A percentile compares a stretch with the other conserved stretches of the same genome.
Evolutionary conservation across 331 rosid genomes (phyloP).

Genomic region (Arachis monticola): DNA sequence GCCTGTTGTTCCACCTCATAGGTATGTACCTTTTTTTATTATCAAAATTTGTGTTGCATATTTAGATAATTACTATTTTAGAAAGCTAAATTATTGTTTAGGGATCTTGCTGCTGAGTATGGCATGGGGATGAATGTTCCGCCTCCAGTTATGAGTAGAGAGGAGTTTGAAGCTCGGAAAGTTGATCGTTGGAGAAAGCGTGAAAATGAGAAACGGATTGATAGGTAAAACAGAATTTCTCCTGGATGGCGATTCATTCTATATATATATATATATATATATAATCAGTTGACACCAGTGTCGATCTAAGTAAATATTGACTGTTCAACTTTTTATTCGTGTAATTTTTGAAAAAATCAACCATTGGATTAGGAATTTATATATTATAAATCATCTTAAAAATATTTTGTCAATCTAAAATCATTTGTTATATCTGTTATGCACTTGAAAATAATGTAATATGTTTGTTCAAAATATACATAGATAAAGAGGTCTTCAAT

Average conservation of each 20-base stretch:
- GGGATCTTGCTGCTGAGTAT: conserved; percentile 91
- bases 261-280: no score
- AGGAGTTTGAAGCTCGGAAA: conserved; percentile 94
- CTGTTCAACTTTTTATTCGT: no score
- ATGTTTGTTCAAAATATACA: no score
- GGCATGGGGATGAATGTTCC: conserved; percentile 70
- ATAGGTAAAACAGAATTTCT: conserved; percentile 52
- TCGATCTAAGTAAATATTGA: no score
- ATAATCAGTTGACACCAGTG: no score
- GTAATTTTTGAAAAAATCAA: no score
- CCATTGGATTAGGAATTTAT: no score
- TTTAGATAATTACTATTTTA: not conserved
- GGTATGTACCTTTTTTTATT: conserved; percentile 51
- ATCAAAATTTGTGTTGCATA: not conserved
- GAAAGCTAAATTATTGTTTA: conserved; percentile 42
- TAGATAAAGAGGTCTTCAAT: no score
- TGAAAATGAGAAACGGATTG: conserved; percentile 79
- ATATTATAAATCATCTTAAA: no score
- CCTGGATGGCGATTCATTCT: conserved; percentile 10
- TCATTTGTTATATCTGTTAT: no score
- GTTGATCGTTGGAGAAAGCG: conserved; percentile 86
- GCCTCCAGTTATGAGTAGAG: conserved; percentile 83
- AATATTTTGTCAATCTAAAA: no score
- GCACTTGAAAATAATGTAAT: no score
- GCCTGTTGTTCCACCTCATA: conserved; percentile 82